phyloP scores from a whole-genome alignment of 1,284 basidiomycete species.

The Microbotryum violaceum region DNA sequence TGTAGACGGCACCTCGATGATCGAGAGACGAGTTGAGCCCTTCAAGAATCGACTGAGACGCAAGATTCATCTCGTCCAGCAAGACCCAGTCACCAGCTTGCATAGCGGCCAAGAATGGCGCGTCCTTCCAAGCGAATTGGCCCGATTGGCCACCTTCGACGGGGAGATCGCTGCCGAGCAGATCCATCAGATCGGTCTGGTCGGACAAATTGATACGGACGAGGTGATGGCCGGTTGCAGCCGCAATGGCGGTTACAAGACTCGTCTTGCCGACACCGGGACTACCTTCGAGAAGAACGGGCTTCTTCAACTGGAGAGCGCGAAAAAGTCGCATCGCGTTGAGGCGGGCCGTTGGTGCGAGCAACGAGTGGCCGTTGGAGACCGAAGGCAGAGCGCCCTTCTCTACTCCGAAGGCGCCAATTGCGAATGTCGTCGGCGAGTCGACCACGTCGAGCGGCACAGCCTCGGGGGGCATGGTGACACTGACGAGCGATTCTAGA shows the following conservation, averaged over 20 bases:
- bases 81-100: slow-evolving; percentile 93
- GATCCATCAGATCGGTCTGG: slow-evolving; percentile 92
- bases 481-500: slow-evolving; percentile 22
- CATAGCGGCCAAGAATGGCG: slow-evolving; percentile 87
- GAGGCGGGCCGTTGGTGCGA: slow-evolving; percentile 77
- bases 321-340: slow-evolving; percentile 87
- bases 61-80: slow-evolving; percentile 63
- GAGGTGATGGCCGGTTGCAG: slow-evolving; percentile 66
- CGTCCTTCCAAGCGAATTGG: slow-evolving; percentile 95
- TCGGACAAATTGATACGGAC: slow-evolving; percentile 98
- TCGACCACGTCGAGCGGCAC: slow-evolving; percentile 26
- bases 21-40: slow-evolving; percentile 95
- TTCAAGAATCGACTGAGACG: slow-evolving; percentile 70
- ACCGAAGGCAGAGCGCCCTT: slow-evolving; percentile 49
- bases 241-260: slow-evolving; percentile 79
- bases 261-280: slow-evolving; percentile 99
- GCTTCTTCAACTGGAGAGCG: slow-evolving; percentile 82
- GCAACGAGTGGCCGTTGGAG: slow-evolving; percentile 59
- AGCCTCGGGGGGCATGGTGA: slow-evolving; percentile 18
- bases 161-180: slow-evolving; percentile 95
- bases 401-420: slow-evolving; percentile 69
- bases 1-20: slow-evolving; percentile 89
- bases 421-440: slow-evolving; percentile 45
- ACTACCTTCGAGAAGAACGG: slow-evolving; percentile 91
- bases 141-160: slow-evolving; percentile 85